Evolutionary conservation across 495 filamentous ascomycete genomes (phyloP).

Genomic region (Pseudomonodictys pantanalensis): DNA sequence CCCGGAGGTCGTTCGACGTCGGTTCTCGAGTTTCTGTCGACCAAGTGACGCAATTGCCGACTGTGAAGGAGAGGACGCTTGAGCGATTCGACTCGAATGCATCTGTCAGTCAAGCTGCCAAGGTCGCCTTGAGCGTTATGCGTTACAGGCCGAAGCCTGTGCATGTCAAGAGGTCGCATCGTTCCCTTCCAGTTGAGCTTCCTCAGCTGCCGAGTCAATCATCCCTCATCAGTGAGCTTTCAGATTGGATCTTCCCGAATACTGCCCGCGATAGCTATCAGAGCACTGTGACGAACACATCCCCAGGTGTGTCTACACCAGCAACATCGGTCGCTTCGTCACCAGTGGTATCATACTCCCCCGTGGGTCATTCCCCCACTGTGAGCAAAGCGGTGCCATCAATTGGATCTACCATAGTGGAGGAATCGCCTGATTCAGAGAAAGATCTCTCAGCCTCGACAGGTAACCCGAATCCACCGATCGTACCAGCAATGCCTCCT

Average conservation of each 20-base stretch:
- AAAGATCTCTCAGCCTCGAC: too few species aligned
- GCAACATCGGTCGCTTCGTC: background rate
- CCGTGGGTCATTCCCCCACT: background rate
- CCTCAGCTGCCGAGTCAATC: conserved; percentile 12
- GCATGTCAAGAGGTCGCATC: conserved; percentile 10
- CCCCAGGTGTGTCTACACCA: background rate
- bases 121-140: background rate
- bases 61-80: conserved; percentile 3
- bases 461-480: too few species aligned
- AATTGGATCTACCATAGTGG: too few species aligned
- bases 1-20: background rate
- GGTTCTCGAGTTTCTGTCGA: background rate
- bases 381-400: too few species aligned
- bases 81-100: background rate
- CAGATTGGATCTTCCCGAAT: conserved; percentile 10
- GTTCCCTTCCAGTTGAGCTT: conserved; percentile 10
- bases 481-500: too few species aligned
- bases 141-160: conserved; percentile 18
- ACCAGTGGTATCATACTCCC: background rate
- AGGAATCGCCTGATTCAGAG: too few species aligned
- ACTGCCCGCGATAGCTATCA: background rate
- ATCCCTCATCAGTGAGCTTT: conserved; percentile 18
- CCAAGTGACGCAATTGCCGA: background rate
- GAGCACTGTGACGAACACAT: background rate
- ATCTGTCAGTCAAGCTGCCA: background rate